Base-by-base conservation (phyloP, 352 stramenopile genomes). In the Discostella stelligera region DNA sequence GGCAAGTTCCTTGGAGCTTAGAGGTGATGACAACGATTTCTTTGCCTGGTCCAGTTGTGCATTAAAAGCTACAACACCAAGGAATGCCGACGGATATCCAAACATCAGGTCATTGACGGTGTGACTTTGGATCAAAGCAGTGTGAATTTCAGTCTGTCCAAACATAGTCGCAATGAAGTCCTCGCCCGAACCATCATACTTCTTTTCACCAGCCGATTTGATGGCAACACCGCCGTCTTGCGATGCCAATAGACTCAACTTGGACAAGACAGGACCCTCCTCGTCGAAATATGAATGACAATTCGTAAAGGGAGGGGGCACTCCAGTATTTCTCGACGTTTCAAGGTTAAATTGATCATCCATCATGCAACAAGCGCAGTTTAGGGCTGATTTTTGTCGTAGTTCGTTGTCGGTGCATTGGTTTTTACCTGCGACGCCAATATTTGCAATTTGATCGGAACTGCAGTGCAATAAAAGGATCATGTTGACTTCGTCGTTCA, bases 21-120 rank as follows among this genome's bases (percentile, higher is more conserved):
- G 50, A 23, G 59, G 20, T 21, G 71, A 61, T 61, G 55, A 25
- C n/a, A 79, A 66, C 8, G 55, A 67, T 63, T 66, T 68, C 58
- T 71, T 72, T 13, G 78, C 74, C 20, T 71, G 32, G 8, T 70
- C 48, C 20, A 80, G 62, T 49, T 80, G 70, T 53, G 68, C 56
- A 41, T 46, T 8, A 37, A 77, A 77, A n/a, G 64, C 65, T 61
- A 80, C 56, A 53, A 37, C 72, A 8, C 78, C 78, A n/a, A 83
- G 63, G 46, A 66, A 82, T 13, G 78, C 78, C 16, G 78, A 85
- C 63, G 78, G 78, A 55, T 80, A 74, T 49, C 78, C 78, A 71
- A 85, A 85, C 66, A 82, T 76, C 56, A 74, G 71, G 39, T 85
- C 78, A 56, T 85, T 85, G 3, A 85, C 61, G 16, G 73, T 74